Evolutionary conservation across 2,329 filamentous ascomycete species (phyloP).

Genomic region (Cladophialophora chaetospira): DNA sequence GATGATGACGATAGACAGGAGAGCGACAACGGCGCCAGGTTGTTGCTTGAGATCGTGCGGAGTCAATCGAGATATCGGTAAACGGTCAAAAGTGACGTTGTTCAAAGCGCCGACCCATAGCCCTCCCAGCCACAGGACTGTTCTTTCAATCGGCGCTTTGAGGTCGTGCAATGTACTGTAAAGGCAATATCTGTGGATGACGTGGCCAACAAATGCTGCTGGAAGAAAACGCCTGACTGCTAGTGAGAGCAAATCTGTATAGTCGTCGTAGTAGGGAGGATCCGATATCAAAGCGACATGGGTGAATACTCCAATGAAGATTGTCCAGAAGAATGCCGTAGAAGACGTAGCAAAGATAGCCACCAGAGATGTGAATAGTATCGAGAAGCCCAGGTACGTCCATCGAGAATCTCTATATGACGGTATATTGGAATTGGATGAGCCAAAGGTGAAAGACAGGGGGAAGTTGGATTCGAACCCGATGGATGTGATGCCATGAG

Average conservation of each 20-base stretch:
- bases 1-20: slow-evolving; percentile 55
- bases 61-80: slow-evolving; percentile 63
- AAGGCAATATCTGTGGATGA: slow-evolving; percentile 59
- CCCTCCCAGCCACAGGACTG: slow-evolving; percentile 61
- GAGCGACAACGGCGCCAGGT: slow-evolving; percentile 59
- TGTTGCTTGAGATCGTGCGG: slow-evolving; percentile 61
- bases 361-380: slow-evolving; percentile 56
- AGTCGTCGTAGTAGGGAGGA: slow-evolving; percentile 57
- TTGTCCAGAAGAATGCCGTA: slow-evolving; percentile 57
- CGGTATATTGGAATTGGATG: slow-evolving; percentile 20
- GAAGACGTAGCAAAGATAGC: slow-evolving; percentile 61
- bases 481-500: slow-evolving; percentile 55
- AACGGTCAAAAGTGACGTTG: slow-evolving; percentile 65
- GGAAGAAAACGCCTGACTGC: slow-evolving; percentile 61
- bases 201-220: slow-evolving; percentile 59
- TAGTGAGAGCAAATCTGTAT: slow-evolving; percentile 56
- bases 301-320: slow-evolving; percentile 60
- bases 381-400: slow-evolving; percentile 58
- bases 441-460: slow-evolving; percentile 1
- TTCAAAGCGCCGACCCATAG: slow-evolving; percentile 64
- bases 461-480: slow-evolving; percentile 61
- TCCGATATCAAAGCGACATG: slow-evolving; percentile 64
- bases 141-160: slow-evolving; percentile 62
- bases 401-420: slow-evolving; percentile 59
- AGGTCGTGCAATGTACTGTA: slow-evolving; percentile 52